Evolutionary conservation across 345 rosid genomes (phyloP).

Genomic region (Adansonia digitata): DNA sequence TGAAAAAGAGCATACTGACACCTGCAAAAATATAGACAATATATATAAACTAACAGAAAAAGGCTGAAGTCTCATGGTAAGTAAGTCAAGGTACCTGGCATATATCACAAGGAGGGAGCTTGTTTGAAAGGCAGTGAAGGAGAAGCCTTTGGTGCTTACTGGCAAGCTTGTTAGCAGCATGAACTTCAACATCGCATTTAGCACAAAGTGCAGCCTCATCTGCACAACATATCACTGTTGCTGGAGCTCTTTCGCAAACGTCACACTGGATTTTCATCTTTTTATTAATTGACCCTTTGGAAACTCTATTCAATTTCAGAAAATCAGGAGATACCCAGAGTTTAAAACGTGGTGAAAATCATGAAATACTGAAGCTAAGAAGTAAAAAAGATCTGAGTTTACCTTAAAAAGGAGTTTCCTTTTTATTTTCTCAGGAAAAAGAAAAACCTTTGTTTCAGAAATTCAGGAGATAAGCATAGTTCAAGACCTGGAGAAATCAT

Average conservation of each 20-base stretch:
- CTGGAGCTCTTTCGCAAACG: constrained; percentile 92
- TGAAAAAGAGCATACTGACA: too few species aligned
- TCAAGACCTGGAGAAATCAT: too few species aligned
- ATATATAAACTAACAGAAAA: too few species aligned
- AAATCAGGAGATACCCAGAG: neutral
- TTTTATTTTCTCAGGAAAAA: neutral
- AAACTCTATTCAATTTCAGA: neutral
- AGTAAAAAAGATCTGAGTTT: neutral
- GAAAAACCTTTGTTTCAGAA: too few species aligned
- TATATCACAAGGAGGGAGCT: constrained; percentile 22
- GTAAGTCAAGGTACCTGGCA: too few species aligned
- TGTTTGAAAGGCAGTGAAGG: constrained; percentile 62
- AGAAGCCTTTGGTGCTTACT: constrained; percentile 97
- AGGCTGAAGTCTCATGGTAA: too few species aligned
- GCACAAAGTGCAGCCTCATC: constrained; percentile 96
- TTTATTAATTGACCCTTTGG: neutral
- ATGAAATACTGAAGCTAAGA: neutral
- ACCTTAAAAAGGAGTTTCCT: neutral
- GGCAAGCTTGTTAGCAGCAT: constrained; percentile 91
- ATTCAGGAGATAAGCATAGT: too few species aligned
- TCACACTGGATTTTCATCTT: constrained; percentile 96
- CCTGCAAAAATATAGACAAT: too few species aligned
- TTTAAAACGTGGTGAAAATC: neutral
- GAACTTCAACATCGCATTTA: constrained; percentile 78
- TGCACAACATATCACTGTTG: constrained; percentile 93